Conservation (phyloP, 2,329 filamentous ascomycete genomes). For the Exophiala spinifera region DNA sequence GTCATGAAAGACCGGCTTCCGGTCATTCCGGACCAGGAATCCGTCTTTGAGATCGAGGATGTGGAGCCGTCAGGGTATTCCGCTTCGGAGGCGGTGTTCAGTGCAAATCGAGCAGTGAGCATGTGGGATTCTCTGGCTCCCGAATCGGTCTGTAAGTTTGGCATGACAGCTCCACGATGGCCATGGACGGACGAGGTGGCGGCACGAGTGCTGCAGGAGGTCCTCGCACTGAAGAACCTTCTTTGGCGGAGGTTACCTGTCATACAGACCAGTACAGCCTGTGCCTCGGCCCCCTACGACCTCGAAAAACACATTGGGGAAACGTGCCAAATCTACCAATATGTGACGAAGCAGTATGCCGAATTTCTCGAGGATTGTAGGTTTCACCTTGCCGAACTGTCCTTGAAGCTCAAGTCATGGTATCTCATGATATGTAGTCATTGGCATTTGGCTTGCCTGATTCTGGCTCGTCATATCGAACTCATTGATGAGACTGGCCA, state of each 20-base stretch:
- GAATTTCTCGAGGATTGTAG: constrained; percentile 10
- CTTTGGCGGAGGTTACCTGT: constrained; percentile 3
- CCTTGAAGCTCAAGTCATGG: constrained; percentile 12
- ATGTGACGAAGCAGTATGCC: constrained; percentile 9
- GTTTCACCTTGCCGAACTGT: constrained; percentile 6
- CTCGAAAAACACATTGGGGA: constrained; percentile 7
- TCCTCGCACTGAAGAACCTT: constrained; percentile 5
- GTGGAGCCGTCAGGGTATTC: constrained; percentile 4
- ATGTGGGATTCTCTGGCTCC: constrained; percentile 6
- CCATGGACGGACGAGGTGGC: constrained; percentile 6
- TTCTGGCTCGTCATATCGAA: constrained; percentile 11
- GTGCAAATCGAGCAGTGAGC: constrained; percentile 5
- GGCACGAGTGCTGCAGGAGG: constrained; percentile 4
- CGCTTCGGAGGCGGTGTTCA: constrained; percentile 4
- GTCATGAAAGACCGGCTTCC: constrained; percentile 10
- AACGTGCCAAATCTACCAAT: constrained; percentile 3
- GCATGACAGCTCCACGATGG: constrained; percentile 3
- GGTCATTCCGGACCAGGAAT: constrained; percentile 9
- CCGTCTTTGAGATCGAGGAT: constrained; percentile 9
- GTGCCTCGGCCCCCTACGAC: constrained; percentile 4
- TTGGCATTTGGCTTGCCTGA: constrained; percentile 11
- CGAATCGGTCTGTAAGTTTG: constrained; percentile 4
- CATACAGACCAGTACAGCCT: constrained; percentile 5
- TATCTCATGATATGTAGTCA: constrained; percentile 11
- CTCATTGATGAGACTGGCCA: constrained; percentile 6